Conservation (phyloP, 257 asterid species). For the Verbena officinalis region DNA sequence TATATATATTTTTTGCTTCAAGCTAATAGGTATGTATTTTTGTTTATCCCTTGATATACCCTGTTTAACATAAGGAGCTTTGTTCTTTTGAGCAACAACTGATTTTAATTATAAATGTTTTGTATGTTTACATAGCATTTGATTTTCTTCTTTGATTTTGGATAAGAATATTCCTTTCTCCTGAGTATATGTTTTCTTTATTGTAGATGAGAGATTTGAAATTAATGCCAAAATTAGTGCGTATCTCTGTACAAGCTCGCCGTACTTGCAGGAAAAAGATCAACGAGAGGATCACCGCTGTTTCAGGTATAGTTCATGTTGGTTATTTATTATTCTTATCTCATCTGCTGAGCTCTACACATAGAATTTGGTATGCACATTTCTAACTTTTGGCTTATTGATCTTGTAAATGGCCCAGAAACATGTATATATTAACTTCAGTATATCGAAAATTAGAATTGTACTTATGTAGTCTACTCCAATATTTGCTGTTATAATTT, state of each 20-base stretch:
- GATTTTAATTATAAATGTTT: conserved; percentile 4
- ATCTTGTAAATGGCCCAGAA: neutral
- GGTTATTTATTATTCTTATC: neutral
- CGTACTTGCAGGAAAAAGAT: conserved; percentile 79
- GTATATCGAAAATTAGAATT: no score
- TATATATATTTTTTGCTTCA: no score
- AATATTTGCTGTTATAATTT: conserved; percentile 12
- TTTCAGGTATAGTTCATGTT: conserved; percentile 77
- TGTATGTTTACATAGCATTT: neutral
- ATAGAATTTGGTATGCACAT: neutral
- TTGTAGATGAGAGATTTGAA: conserved; percentile 80
- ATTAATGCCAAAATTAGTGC: conserved; percentile 63
- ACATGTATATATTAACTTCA: conserved; percentile 10
- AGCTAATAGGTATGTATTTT: neutral
- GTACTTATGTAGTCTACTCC: neutral
- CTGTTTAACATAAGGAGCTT: neutral
- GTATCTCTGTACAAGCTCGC: conserved; percentile 56
- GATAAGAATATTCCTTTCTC: neutral
- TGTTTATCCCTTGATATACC: neutral
- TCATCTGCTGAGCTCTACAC: neutral
- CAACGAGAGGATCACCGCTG: conserved; percentile 75
- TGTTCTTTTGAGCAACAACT: neutral
- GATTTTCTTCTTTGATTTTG: neutral
- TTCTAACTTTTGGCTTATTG: no score
- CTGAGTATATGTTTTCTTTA: conserved; percentile 28